These are phyloP conservation scores for Entomortierella beljakovae DNA, from an alignment of 192 early-diverging fungal genomes.

Conservation along the genomic window DNA sequence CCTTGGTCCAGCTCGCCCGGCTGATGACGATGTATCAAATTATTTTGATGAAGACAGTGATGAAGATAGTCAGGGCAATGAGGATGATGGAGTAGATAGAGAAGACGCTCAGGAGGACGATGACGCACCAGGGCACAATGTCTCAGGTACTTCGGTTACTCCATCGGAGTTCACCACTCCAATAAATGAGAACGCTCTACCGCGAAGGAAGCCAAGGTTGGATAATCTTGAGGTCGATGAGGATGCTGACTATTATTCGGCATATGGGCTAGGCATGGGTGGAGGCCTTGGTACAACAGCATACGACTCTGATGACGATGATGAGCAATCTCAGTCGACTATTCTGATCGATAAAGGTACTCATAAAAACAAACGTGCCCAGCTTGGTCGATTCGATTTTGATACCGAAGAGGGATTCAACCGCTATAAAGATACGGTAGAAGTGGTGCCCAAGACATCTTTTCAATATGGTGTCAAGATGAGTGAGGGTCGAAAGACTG, in stretches of 20 bases:
- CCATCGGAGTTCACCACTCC: constrained; percentile 13
- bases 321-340: constrained; percentile 49
- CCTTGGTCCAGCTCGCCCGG: constrained; percentile 36
- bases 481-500: constrained; percentile 70
- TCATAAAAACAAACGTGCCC: constrained; percentile 74
- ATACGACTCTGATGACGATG: constrained; percentile 65
- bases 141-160: background rate
- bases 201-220: constrained; percentile 24
- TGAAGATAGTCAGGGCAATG: constrained; percentile 15
- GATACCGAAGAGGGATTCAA: constrained; percentile 83
- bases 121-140: background rate
- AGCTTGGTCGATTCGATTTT: constrained; percentile 81
- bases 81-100: background rate
- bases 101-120: background rate
- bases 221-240: constrained; percentile 47
- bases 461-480: constrained; percentile 83
- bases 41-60: constrained; percentile 46
- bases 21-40: constrained; percentile 22
- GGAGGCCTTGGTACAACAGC: constrained; percentile 58
- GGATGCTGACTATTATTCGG: constrained; percentile 62
- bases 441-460: constrained; percentile 79
- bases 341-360: constrained; percentile 78
- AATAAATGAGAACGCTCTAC: constrained; percentile 31
- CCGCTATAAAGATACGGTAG: constrained; percentile 77
- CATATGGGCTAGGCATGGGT: constrained; percentile 62